Conservation (phyloP, 2,329 filamentous ascomycete species). For the Grosmannia clavigera region DNA sequence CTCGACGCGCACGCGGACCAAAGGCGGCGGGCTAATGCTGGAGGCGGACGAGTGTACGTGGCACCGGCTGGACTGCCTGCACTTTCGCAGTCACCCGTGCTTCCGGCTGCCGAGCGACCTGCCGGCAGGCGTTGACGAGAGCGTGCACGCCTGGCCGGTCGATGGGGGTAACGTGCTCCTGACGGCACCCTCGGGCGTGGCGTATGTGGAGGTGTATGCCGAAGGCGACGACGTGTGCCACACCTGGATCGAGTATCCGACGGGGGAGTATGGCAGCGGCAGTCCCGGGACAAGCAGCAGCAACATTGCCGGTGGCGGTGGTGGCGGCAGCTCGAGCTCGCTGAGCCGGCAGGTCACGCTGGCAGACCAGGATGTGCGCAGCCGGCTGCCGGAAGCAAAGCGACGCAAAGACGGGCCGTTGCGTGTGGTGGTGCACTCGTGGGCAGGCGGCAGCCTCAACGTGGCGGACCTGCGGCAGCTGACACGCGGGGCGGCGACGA, state of each 20-base stretch:
- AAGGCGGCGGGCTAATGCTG: constrained; percentile 56
- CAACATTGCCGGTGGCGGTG: neutral
- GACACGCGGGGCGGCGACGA: constrained; percentile 58
- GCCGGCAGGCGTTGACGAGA: constrained; percentile 51
- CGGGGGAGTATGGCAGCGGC: constrained; percentile 29
- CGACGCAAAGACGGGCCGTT: constrained; percentile 47
- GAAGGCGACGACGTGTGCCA: constrained; percentile 74
- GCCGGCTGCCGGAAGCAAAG: constrained; percentile 57
- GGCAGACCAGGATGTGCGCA: constrained; percentile 62
- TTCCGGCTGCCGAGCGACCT: constrained; percentile 74
- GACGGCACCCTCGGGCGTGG: constrained; percentile 68
- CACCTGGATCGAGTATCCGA: constrained; percentile 68
- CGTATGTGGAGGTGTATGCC: constrained; percentile 70
- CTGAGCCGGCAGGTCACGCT: constrained; percentile 61
- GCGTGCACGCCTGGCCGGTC: constrained; percentile 75
- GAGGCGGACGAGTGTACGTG: constrained; percentile 77
- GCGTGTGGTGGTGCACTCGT: constrained; percentile 62
- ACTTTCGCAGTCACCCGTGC: constrained; percentile 81
- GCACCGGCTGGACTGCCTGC: constrained; percentile 80
- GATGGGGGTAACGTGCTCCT: constrained; percentile 66
- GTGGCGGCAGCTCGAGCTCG: constrained; percentile 38
- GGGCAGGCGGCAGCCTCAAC: constrained; percentile 59
- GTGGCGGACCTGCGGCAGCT: constrained; percentile 66
- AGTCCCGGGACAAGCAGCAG: neutral
- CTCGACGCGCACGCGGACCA: constrained; percentile 74